Conservation (phyloP, 495 filamentous ascomycete species). For the Platismatia glauca region DNA sequence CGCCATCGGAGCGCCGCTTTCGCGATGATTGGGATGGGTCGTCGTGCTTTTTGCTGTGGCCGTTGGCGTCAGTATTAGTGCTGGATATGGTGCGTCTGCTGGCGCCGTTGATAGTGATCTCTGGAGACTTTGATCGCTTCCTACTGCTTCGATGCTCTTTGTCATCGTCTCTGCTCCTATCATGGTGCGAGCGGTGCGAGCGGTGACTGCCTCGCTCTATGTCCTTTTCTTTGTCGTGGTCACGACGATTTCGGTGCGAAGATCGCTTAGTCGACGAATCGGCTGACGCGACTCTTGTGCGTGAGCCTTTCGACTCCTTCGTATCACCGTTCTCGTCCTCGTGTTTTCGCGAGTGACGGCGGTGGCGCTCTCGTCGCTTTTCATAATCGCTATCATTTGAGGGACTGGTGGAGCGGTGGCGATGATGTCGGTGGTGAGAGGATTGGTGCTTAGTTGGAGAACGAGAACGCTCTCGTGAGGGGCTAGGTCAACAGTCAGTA, state of each 20-base stretch:
- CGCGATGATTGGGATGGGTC: slow-evolving; percentile 17
- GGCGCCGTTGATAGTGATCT: slow-evolving; percentile 19
- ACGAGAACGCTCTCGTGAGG: slow-evolving; percentile 31
- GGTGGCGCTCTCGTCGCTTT: slow-evolving; percentile 36
- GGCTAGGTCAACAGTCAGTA: slow-evolving; percentile 21
- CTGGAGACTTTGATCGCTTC: slow-evolving; percentile 18
- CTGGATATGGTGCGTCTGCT: slow-evolving; percentile 11
- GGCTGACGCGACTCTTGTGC: slow-evolving; percentile 33
- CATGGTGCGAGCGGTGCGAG: slow-evolving; percentile 39
- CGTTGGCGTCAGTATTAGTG: neutral
- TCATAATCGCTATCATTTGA: slow-evolving; percentile 44
- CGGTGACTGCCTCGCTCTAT: slow-evolving; percentile 31
- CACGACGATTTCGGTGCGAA: slow-evolving; percentile 43
- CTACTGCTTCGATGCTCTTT: slow-evolving; percentile 28
- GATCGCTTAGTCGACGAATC: slow-evolving; percentile 41
- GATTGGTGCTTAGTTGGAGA: slow-evolving; percentile 41
- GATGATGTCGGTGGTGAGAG: slow-evolving; percentile 44
- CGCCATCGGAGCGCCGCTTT: slow-evolving; percentile 28
- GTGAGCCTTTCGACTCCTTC: slow-evolving; percentile 30
- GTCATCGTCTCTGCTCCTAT: slow-evolving; percentile 43
- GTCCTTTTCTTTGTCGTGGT: slow-evolving; percentile 36
- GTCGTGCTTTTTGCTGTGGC: slow-evolving; percentile 10
- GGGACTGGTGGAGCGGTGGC: slow-evolving; percentile 47
- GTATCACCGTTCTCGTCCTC: slow-evolving; percentile 41
- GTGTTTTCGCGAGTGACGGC: slow-evolving; percentile 37